Base-by-base conservation (phyloP, 2,329 filamentous ascomycete species). In the Cryphonectria carpinicola region DNA sequence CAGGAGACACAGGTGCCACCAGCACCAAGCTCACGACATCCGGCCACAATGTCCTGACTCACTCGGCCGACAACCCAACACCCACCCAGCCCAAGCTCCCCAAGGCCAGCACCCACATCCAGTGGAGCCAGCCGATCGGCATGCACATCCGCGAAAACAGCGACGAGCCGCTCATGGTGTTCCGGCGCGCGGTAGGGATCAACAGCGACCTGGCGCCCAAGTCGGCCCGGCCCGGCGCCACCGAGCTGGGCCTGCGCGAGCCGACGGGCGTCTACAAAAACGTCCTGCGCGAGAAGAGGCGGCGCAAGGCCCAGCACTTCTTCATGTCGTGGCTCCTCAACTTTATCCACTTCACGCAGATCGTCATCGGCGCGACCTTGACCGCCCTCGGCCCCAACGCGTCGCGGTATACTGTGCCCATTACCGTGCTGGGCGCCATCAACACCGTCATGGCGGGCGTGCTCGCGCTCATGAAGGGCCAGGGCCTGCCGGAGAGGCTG, bases 401-500 rank as follows among this genome's bases (percentile, higher is more conserved):
- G 22, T 81, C 85, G 2, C 80, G 84, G 22, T 84, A 90, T 72
- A 77, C 86, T 19, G 81, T 84, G 28, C 64, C 76, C 19, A 87
- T 92, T 76, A 88, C 87, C 13, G 78, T 87, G 0, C 80, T 92
- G 0, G 89, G 90, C 3, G 88, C 88, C 1, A 77, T 88, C 14
- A 92, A 92, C 75, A 90, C 88, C 3, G 79, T 89, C 4, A 82
- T 91, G 7, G 90, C 90, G 0, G 89, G 90, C 22, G 79, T 90
- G 0, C 78, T 92, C 28, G 88, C 89, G 0, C 83, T 87, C 10
- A 76, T 87, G 63, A 86, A 86, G 75, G 84, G 85, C 5, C 84
- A 85, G 58, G 86, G 85, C 0, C 74, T 87, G 66, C 85, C 85
- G 0, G 82, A 85, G 73, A 76, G 83, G 22, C 72, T 87, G 37